Evolutionary conservation across 2,329 filamentous ascomycete genomes (phyloP).

Genomic region (Pseudocercospora crystallina): DNA sequence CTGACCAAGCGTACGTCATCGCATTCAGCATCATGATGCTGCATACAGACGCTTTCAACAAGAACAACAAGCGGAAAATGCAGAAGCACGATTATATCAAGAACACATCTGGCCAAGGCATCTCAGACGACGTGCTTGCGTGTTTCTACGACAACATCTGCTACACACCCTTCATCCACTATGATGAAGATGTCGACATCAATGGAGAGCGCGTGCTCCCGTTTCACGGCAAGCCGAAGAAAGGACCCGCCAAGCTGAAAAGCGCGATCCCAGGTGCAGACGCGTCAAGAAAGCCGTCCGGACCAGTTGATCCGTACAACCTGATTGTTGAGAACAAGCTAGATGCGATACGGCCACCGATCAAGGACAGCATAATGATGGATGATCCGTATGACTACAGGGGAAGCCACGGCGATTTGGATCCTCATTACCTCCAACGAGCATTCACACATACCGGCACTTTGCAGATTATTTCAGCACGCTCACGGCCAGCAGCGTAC

Average conservation of each 20-base stretch:
- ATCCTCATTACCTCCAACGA: slow-evolving; percentile 78
- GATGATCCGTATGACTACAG: slow-evolving; percentile 91
- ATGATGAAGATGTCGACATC: slow-evolving; percentile 86
- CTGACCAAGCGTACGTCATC: slow-evolving; percentile 97
- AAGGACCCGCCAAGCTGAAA: slow-evolving; percentile 61
- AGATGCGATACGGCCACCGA: slow-evolving; percentile 75
- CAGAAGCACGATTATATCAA: slow-evolving; percentile 93
- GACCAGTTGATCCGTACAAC: slow-evolving; percentile 81
- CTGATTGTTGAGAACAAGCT: slow-evolving; percentile 88
- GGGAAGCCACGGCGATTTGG: slow-evolving; percentile 71
- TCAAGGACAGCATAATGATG: slow-evolving; percentile 88
- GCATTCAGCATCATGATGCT: slow-evolving; percentile 95
- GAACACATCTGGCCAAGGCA: slow-evolving; percentile 85
- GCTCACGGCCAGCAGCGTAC: slow-evolving; percentile 92
- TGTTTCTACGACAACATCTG: slow-evolving; percentile 99
- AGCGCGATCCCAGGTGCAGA: slow-evolving; percentile 55
- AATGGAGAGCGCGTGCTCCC: slow-evolving; percentile 71
- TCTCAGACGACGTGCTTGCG: slow-evolving; percentile 89
- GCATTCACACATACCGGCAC: slow-evolving; percentile 90
- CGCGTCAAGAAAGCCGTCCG: slow-evolving; percentile 66
- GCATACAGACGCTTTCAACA: slow-evolving; percentile 99
- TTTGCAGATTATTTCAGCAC: slow-evolving; percentile 89
- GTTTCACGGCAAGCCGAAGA: slow-evolving; percentile 63
- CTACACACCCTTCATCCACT: slow-evolving; percentile 97
- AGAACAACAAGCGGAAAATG: slow-evolving; percentile 99